Evolutionary conservation across 352 stramenopile genomes (phyloP), one percentile per base, ranked within the genome.

Genomic region (Thraustochytrium striatum): DNA sequence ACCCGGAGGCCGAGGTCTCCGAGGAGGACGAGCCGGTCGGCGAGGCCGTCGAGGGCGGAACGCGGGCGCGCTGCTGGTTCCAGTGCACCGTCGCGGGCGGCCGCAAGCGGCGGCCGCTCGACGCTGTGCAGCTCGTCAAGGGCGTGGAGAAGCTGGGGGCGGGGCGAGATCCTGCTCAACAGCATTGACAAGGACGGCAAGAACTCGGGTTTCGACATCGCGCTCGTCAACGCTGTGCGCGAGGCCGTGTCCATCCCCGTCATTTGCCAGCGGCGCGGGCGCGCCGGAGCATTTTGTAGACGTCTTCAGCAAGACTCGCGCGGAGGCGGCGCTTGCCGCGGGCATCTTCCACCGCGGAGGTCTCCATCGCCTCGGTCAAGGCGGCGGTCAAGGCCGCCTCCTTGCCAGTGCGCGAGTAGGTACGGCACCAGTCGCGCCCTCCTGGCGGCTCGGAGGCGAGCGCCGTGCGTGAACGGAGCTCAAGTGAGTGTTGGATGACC

Each of bases 111-210:
- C 87, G 91, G 25, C 86, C 92, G 57, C 90, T 97, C 39, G 91
- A 96, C 57, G 90, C 87, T 28, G 87, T 97, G 39, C 72, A 91
- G 57, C 83, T 95, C 32, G 86, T 87, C 3, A 89, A 95, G 85
- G 90, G 93, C 50, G 90, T 88, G 52, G 93, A 98, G 83, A 87
- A 87, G 38, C 88, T 99, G 2, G 96, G 96, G 35, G 96, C 95
- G 0, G 16, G 96, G 96, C 58, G 96, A 99, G 84, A 91, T 99
- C 53, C 89, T 99, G 86, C 85, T 99, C 7, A 99, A 99, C 84
- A 98, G 94, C 82, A 97, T 99, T 72, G 96, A 99, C 85, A 98
- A 97, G 91, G 96, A 99, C 85, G 96, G 96, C 39, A 94, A 98
- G 79, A 82, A 86, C 52, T 87, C 91, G 72, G 91, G 91, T 30